Percentiles rank a stretch among this genome's conserved stretches.
Evolutionary conservation across 2,329 filamentous ascomycete genomes (phyloP).

Genomic region (Xylariaceae sp.): DNA sequence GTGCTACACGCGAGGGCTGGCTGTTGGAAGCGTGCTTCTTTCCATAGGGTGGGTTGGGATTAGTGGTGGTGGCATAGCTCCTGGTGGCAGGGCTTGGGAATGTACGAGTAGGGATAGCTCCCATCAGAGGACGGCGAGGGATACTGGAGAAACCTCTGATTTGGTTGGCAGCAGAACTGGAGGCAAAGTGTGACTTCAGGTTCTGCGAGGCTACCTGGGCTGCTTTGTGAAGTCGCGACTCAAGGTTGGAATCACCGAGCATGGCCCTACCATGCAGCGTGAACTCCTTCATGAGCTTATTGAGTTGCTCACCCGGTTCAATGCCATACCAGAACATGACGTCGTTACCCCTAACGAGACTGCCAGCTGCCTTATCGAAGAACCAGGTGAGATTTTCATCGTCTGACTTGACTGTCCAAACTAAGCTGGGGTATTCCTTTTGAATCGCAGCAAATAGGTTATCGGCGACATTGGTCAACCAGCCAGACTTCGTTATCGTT

Average conservation of each 20-base stretch:
- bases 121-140: slow-evolving; percentile 37
- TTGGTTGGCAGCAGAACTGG: slow-evolving; percentile 45
- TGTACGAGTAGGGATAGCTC: slow-evolving; percentile 22
- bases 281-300: slow-evolving; percentile 80
- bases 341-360: slow-evolving; percentile 75
- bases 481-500: slow-evolving; percentile 88
- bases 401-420: slow-evolving; percentile 94
- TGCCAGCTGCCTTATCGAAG: slow-evolving; percentile 93
- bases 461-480: slow-evolving; percentile 90
- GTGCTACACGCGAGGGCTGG: slow-evolving; percentile 10
- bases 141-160: slow-evolving; percentile 63
- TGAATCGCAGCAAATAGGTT: slow-evolving; percentile 92
- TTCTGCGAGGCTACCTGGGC: slow-evolving; percentile 61
- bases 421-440: slow-evolving; percentile 85
- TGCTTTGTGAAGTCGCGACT: slow-evolving; percentile 75
- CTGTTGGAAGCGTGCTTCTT: slow-evolving; percentile 21
- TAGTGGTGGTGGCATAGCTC: slow-evolving; percentile 9
- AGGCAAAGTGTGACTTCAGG: slow-evolving; percentile 36
- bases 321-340: slow-evolving; percentile 97
- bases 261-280: slow-evolving; percentile 75
- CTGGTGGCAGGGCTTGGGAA: slow-evolving; percentile 33
- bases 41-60: slow-evolving; percentile 16
- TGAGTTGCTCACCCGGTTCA: slow-evolving; percentile 73
- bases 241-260: slow-evolving; percentile 84
- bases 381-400: slow-evolving; percentile 98